Base-by-base conservation (phyloP, 495 filamentous ascomycete genomes). In the Xylaria sp. region DNA sequence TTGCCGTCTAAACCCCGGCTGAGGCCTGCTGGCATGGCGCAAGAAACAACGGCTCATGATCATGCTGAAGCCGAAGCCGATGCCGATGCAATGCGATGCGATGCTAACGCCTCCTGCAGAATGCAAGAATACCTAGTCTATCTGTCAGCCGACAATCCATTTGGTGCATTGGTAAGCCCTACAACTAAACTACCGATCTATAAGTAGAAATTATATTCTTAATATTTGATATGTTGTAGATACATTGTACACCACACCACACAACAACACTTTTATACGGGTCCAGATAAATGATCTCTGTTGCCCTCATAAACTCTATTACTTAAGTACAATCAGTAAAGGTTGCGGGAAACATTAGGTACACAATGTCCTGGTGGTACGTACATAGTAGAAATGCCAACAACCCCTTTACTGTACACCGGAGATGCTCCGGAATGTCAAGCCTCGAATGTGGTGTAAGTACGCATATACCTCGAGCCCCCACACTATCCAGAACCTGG, bases 401-500 rank as follows among this genome's bases (percentile, higher is more conserved):
- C 7, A 50, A 50, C 8, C 2, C 12, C 12, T 15, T 29, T 14
- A 53, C 52, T n/a, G n/a, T n/a, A 35, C 57, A n/a, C 44, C 57
- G 57, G 57, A 37, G 57, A 40, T 59, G 15, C 57, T 59, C 57
- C 57, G 31, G 57, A 37, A 59, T 12, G 9, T 29, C 50, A 11
- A 53, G 50, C 50, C 50, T 53, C 50, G 26, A 7, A 53, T 53
- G n/a, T n/a, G n/a, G n/a, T n/a, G n/a, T n/a, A n/a, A n/a, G n/a
- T n/a, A n/a, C n/a, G n/a, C n/a, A n/a, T n/a, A n/a, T n/a, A n/a
- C 55, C 19, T 37, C 8, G 55, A 31, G 5, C 33, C 57, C 29
- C 57, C 57, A 37, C 57, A 59, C 57, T 59, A 59, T 59, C 31
- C 57, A 55, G 52, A 55, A 55, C 52, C 31, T 55, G 52, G 52